Evolutionary conservation across 2,329 filamentous ascomycete genomes (phyloP), one percentile per base, ranked within the genome.

Genomic region (Hymenoscyphus infarciens): DNA sequence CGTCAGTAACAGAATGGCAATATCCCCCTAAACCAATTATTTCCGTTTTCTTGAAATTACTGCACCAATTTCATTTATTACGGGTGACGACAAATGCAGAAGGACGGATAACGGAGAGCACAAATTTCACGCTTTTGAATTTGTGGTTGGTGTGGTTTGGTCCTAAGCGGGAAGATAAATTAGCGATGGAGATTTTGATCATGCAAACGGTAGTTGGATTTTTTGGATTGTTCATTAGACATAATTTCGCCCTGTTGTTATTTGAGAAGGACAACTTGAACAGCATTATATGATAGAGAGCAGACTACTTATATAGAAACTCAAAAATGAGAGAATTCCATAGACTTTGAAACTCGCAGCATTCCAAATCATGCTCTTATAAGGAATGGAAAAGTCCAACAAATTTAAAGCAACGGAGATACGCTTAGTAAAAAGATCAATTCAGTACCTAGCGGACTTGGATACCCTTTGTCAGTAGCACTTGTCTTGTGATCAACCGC

Each of bases 131-230:
- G 8, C 84, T 99, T 56, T 81, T 99, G 68, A 99, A 99, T 74
- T 82, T 99, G 61, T 99, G 94, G 94, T 81, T 99, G 66, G 91
- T 98, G 59, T 96, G 92, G 91, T 88, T 93, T 74, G 95, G 95
- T 0, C 93, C 95, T 2, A 84, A 96, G 81, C 85, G 90, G 66
- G 95, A 99, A 75, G 90, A 97, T 77, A 83, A 85, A 55, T 81
- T 99, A 60, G 91, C 92, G 29, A 80, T 86, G 73, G 91, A 95
- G 75, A 82, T 99, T 64, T 83, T 95, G 55, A 78, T 78, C n/a
- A 83, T 97, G 76, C 95, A 99, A 80, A 79, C 85, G 16, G 76
- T 82, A 4, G 84, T 90, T 66, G 95, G 95, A 7, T 75, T 96
- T n/a, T 78, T 91, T 52, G 95, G 93, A 22, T 78, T 99, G 64